Percentiles rank a stretch among this genome's conserved stretches.
phyloP scores from a whole-genome alignment of 2,329 filamentous ascomycete species.

The Colletotrichum coccodes region DNA sequence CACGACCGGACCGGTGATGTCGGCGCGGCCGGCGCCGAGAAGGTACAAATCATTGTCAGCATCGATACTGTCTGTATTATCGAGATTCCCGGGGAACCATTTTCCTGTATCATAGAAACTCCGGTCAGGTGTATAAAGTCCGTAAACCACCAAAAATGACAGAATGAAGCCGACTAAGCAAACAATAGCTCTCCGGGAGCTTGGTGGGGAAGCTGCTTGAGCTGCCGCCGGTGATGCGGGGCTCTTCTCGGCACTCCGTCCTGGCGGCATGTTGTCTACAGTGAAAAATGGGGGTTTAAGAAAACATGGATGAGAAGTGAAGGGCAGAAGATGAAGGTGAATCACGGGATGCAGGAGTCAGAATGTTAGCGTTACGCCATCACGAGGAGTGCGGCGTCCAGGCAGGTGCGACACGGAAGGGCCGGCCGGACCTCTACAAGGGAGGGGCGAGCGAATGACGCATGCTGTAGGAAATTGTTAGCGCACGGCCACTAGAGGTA shows the following conservation, averaged over 20 bases:
- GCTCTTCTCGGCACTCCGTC: constrained; percentile 23
- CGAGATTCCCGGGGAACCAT: neutral
- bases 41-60: constrained; percentile 52
- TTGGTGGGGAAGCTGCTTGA: constrained; percentile 7
- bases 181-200: constrained; percentile 17
- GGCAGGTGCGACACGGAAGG: constrained; percentile 20
- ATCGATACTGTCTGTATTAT: neutral
- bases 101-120: neutral
- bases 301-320: constrained; percentile 21
- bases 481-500: constrained; percentile 1
- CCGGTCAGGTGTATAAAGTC: constrained; percentile 1
- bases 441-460: constrained; percentile 25
- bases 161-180: constrained; percentile 21
- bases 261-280: constrained; percentile 12
- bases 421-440: constrained; percentile 15
- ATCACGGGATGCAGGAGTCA: neutral
- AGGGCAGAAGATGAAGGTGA: neutral
- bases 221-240: constrained; percentile 16
- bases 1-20: constrained; percentile 78
- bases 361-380: constrained; percentile 4
- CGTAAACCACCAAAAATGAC: constrained; percentile 18
- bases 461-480: constrained; percentile 18
- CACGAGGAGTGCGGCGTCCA: neutral
- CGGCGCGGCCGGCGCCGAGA: constrained; percentile 62
- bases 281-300: neutral